Base-by-base conservation (phyloP, 805 yeast genomes). In the Spathaspora gorwiae region DNA sequence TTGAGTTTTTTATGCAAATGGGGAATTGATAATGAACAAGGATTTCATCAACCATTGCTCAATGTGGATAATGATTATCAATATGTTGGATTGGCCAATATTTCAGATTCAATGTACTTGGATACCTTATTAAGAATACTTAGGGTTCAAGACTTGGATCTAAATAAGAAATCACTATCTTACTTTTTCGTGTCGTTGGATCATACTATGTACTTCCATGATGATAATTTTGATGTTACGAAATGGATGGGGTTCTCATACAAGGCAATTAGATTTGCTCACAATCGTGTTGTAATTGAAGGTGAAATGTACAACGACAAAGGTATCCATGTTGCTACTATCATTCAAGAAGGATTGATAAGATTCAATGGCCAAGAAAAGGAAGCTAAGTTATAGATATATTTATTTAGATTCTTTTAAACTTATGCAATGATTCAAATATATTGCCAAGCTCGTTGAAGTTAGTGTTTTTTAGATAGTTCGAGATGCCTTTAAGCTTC, bases 141-240 rank as follows among this genome's bases (percentile, higher is more conserved):
- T 44, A 59, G 70, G 6, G 41, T 77, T 43, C 60, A 73, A 37
- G 74, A 46, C 27, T 51, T 57, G 13, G 57, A 61, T 46, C 43
- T 54, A 38, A 41, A 43, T 19, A 50, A 57, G 12, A 40, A 43
- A 35, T 37, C 47, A 19, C 51, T 53, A 10, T 63, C 61, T 41
- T 72, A 70, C 34, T 73, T 79, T 50, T 75, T 81, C 12, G 83
- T 81, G 2, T 79, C 86, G 19, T 60, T 84, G 49, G 90, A 84
- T 52, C 90, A 84, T 56, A 64, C 81, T 0, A 73, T 86, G 30
- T 81, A 81, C 59, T 82, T 84, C 66, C 87, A 83, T 56, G 77
- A 72, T 64, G 62, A 64, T 13, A 79, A 75, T 45, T 71, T 79
- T 47, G 65, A 71, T 37, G 64, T 70, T 1, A 66, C 72, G 36